Conservation (phyloP, 2,329 filamentous ascomycete genomes). For the Aspergillus versicolor region DNA sequence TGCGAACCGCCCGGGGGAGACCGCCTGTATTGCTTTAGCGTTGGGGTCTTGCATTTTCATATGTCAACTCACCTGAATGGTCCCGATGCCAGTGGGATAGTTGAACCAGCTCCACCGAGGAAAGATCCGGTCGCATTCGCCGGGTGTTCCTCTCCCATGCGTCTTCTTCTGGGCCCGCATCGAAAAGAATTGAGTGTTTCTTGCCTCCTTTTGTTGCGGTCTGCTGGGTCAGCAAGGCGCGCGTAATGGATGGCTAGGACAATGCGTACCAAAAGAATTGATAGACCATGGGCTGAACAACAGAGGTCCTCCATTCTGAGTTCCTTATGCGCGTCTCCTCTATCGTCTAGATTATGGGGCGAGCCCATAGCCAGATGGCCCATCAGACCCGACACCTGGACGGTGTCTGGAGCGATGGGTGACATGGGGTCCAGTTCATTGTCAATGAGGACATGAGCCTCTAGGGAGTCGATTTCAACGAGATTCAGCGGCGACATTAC, state of each 20-base stretch:
- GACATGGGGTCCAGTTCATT: conserved; percentile 58
- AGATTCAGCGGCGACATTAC: conserved; percentile 21
- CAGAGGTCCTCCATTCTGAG: conserved; percentile 52
- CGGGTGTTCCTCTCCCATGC: conserved; percentile 52
- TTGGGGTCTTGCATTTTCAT: background rate
- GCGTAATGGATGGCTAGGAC: background rate
- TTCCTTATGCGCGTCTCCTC: conserved; percentile 47
- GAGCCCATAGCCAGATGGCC: conserved; percentile 42
- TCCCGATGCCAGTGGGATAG: conserved; percentile 58
- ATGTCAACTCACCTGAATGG: conserved; percentile 46
- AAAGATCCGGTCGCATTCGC: conserved; percentile 45
- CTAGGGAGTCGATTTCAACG: conserved; percentile 47
- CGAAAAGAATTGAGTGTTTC: conserved; percentile 53
- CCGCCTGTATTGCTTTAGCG: conserved; percentile 36
- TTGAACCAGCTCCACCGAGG: conserved; percentile 48
- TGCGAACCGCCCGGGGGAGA: conserved; percentile 49
- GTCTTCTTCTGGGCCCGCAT: conserved; percentile 54
- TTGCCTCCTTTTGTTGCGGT: conserved; percentile 48
- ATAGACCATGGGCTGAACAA: conserved; percentile 56
- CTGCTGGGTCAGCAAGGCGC: conserved; percentile 24
- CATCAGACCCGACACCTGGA: conserved; percentile 46
- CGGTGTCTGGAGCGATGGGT: conserved; percentile 43
- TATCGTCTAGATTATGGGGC: conserved; percentile 30
- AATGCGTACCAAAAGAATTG: conserved; percentile 50
- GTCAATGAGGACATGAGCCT: conserved; percentile 53